A percentile compares a stretch with the other conserved stretches of the same genome.
phyloP scores from a whole-genome alignment of 2,329 filamentous ascomycete genomes.

The Biscogniauxia marginata region DNA sequence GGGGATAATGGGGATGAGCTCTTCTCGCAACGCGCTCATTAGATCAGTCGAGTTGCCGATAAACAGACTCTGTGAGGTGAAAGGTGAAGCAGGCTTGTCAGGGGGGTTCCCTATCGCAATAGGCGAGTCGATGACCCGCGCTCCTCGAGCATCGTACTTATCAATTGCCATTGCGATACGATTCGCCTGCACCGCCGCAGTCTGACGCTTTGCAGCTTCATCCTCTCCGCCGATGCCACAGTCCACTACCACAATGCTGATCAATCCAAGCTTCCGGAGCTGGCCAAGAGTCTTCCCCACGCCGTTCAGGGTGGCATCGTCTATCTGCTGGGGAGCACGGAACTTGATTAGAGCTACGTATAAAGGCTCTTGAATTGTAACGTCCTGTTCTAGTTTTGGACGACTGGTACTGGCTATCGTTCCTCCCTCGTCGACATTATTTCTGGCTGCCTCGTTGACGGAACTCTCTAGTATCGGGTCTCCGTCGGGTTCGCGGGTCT shows the following conservation, averaged over 20 bases:
- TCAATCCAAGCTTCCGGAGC: slow-evolving; percentile 76
- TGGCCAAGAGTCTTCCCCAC: slow-evolving; percentile 83
- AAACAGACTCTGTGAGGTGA: slow-evolving; percentile 35
- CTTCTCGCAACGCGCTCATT: slow-evolving; percentile 63
- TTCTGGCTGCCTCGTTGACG: slow-evolving; percentile 4
- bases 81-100: slow-evolving; percentile 29
- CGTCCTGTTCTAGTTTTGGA: slow-evolving; percentile 42
- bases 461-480: background rate
- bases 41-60: slow-evolving; percentile 54
- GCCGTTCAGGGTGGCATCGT: slow-evolving; percentile 67
- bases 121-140: slow-evolving; percentile 63
- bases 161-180: slow-evolving; percentile 76
- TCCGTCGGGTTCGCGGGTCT: slow-evolving; percentile 24
- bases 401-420: slow-evolving; percentile 3
- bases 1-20: slow-evolving; percentile 69
- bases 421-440: slow-evolving; percentile 2
- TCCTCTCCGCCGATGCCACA: slow-evolving; percentile 44
- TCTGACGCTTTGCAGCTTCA: slow-evolving; percentile 38
- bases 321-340: slow-evolving; percentile 67
- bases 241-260: slow-evolving; percentile 81
- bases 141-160: slow-evolving; percentile 63
- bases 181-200: slow-evolving; percentile 62
- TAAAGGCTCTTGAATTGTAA: slow-evolving; percentile 37
- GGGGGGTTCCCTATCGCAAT: slow-evolving; percentile 39
- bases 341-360: slow-evolving; percentile 88